Base-by-base conservation (phyloP, 148 eudicot species). In the Camellia sinensis region DNA sequence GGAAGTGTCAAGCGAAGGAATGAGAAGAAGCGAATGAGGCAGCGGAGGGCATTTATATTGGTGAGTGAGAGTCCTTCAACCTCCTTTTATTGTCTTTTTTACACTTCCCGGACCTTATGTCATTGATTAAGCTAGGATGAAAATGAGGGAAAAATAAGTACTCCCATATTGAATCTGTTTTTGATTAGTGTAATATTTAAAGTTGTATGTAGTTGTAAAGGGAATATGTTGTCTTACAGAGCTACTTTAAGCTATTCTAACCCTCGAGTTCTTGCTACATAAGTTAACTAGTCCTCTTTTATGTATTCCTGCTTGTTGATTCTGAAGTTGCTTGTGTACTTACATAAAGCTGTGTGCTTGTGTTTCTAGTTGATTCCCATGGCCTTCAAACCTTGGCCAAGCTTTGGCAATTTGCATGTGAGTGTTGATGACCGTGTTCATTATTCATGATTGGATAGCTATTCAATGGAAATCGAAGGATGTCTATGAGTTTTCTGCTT, bases 1-100 rank as follows among this genome's bases (percentile, higher is more conserved):
- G 97, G 97, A 72, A 96, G 98, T 79, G 93, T 93, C 74, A 96
- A 96, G 86, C 86, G 82, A 37, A 90, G 99, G 84, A 91, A 89
- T 68, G 99, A 91, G 81, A 93, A 90, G 87, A 93, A 96, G 84
- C 87, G 98, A 43, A 86, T 89, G 48, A 90, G 88, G 72, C 93
- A 82, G 82, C 88, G 74, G 67, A 92, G 89, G 54, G 91, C 88
- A 57, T 96, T 96, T 85, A 83, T 93, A 74, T 71, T 85, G 97
- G 99, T 96, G 83, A 56, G 85, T 96, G 69, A 71, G 64, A 14
- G 48, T 17, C 37, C 2, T 69, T 22, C 21, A 22, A 43, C 53
- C 41, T 61, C 66, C 13, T 53, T 70, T 6, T 15, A 18, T 68
- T 43, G n/a, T 44, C 37, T 29, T 29, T 57, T 56, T 37, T 57